Evolutionary conservation across 148 eudicot species (phyloP), one percentile per base, ranked within the genome.

Genomic region (Persicaria tinctoria): DNA sequence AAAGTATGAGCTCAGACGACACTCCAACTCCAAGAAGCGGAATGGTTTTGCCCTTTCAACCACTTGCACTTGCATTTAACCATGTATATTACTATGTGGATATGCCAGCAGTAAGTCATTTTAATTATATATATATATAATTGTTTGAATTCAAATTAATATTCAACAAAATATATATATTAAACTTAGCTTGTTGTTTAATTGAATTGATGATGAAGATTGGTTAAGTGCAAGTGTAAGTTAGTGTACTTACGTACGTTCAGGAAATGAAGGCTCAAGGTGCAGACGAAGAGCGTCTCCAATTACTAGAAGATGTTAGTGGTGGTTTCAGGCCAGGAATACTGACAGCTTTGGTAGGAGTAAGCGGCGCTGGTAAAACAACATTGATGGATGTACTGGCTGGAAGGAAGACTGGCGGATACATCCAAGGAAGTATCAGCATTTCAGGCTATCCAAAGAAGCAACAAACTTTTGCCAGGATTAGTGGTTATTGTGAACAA

Each of bases 301-400:
- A 85, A 77, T 76, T 91, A 48, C 79, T 91, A 50, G 72, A 76
- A 79, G 86, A 87, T 80, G 91, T 89, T 16, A 90, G 94, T 78
- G 96, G 96, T 50, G 84, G 86, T 68, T 91, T 87, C 64, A 82
- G 87, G 79, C 97, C 93, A 0, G 93, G 97, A 9, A 49, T 91
- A 82, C 66, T 91, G 75, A 91, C 97, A 51, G 93, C 97, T 53
- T 82, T 91, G 17, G 97, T 91, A 75, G 97, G 93, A 16, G 91
- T 91, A 6, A 91, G 85, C 77, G 96, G 96, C 46, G 93, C 93
- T 75, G 96, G 96, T 32, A 89, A 91, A 76, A 87, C 93, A 27
- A 87, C 93, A 23, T 79, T 91, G 76, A 87, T 89, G 93, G 91
- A 89, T 76, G 93, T 91, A 3, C 75, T 91, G 80, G 88, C 90